phyloP scores from a whole-genome alignment of 495 filamentous ascomycete genomes.

The Penicillium bialowiezense region DNA sequence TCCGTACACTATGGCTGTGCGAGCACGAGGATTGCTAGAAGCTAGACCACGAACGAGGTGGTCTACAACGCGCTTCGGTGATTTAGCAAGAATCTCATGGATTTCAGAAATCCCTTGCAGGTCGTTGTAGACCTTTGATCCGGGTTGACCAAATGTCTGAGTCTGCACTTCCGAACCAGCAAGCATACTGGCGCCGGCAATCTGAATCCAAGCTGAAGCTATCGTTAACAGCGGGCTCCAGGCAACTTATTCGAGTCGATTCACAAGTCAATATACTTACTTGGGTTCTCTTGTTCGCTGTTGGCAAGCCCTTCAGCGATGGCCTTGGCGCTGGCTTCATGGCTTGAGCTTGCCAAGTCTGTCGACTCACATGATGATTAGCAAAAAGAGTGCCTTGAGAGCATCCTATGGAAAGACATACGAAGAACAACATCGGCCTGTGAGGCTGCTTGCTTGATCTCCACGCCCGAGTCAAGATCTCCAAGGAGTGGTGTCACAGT shows the following conservation, averaged over 20 bases:
- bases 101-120: constrained; percentile 7
- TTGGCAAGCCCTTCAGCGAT: neutral
- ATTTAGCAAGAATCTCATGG: constrained; percentile 31
- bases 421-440: constrained; percentile 45
- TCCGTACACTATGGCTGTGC: constrained; percentile 62
- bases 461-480: constrained; percentile 31
- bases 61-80: constrained; percentile 47
- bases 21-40: constrained; percentile 32
- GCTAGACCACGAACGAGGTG: constrained; percentile 34
- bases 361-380: neutral
- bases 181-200: constrained; percentile 12
- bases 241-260: no score
- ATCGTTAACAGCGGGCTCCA: neutral
- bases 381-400: neutral
- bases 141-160: constrained; percentile 4
- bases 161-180: constrained; percentile 1
- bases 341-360: neutral
- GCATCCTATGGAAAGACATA: constrained; percentile 11
- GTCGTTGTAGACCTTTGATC: constrained; percentile 10
- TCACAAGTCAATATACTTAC: neutral
- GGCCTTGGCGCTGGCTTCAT: neutral
- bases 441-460: constrained; percentile 30
- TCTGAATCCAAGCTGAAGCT: constrained; percentile 17
- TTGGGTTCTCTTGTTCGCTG: neutral
- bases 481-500: constrained; percentile 38